A percentile compares a stretch with the other conserved stretches of the same genome.
phyloP scores from a whole-genome alignment of 257 asterid genomes.

The Lycium ferocissimum region DNA sequence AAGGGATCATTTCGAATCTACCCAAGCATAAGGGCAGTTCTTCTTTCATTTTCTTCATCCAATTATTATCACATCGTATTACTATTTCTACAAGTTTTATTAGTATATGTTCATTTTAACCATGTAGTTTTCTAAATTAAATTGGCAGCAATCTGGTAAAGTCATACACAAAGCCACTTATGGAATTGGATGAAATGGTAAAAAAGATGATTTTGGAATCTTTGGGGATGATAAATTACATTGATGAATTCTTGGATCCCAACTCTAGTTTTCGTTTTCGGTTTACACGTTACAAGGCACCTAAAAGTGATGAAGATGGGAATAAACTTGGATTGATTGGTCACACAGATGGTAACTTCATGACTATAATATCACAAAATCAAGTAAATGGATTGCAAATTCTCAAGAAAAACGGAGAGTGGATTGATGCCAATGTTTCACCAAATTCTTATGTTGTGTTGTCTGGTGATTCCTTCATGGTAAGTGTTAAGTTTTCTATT shows the following conservation, averaged over 20 bases:
- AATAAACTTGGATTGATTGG: neutral
- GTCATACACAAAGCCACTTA: neutral
- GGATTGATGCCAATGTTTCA: neutral
- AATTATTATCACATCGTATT: neutral
- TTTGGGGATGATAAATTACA: neutral
- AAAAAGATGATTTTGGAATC: slow-evolving; percentile 18
- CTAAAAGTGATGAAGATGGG: neutral
- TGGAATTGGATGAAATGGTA: slow-evolving; percentile 20
- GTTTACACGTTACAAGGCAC: neutral
- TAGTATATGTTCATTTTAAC: too few species aligned
- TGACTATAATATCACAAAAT: neutral
- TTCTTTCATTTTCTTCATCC: too few species aligned
- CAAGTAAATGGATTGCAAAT: slow-evolving; percentile 20
- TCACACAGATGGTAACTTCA: neutral
- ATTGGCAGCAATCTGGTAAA: neutral
- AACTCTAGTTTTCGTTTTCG: neutral
- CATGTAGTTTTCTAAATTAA: too few species aligned
- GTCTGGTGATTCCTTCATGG: too few species aligned
- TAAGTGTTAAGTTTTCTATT: too few species aligned
- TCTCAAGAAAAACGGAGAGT: neutral
- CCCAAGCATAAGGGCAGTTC: too few species aligned
- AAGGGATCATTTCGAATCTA: too few species aligned
- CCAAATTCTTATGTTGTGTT: neutral
- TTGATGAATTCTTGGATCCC: neutral
- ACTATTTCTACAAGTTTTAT: too few species aligned